Percentiles rank a stretch among this genome's conserved stretches.
These are phyloP conservation scores for Bipolaris bicolor DNA, from an alignment of 2,329 filamentous ascomycete species.

Conservation along the genomic window DNA sequence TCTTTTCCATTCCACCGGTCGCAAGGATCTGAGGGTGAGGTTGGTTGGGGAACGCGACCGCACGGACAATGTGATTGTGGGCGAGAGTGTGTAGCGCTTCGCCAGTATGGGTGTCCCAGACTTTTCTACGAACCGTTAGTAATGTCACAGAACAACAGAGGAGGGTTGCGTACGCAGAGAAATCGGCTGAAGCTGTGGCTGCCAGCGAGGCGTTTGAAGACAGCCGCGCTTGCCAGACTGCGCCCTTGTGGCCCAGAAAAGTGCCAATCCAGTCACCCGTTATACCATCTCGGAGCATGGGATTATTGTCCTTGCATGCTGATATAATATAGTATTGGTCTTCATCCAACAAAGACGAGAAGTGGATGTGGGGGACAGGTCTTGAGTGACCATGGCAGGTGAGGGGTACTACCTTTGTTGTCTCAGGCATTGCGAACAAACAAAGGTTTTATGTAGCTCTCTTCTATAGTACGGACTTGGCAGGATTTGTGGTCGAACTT, in stretches of 20 bases:
- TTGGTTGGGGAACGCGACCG: conserved; percentile 81
- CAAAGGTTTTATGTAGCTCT: conserved; percentile 1
- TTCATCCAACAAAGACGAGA: conserved; percentile 82
- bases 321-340: conserved; percentile 92
- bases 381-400: conserved; percentile 95
- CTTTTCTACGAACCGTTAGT: conserved; percentile 67
- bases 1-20: conserved; percentile 95
- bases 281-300: conserved; percentile 94
- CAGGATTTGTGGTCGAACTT: conserved; percentile 2
- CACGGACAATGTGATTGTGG: conserved; percentile 94
- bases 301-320: conserved; percentile 96
- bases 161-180: conserved; percentile 74
- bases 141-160: neutral
- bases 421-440: conserved; percentile 42
- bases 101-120: conserved; percentile 96
- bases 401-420: conserved; percentile 75
- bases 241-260: conserved; percentile 97
- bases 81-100: conserved; percentile 85
- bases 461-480: neutral
- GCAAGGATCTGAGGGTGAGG: conserved; percentile 80
- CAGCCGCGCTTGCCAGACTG: conserved; percentile 93
- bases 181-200: conserved; percentile 93
- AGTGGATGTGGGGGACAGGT: conserved; percentile 88
- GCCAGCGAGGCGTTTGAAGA: conserved; percentile 87
- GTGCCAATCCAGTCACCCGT: conserved; percentile 86